Conservation (phyloP, 208 protist genomes). For the Balamuthia mandrillaris region DNA sequence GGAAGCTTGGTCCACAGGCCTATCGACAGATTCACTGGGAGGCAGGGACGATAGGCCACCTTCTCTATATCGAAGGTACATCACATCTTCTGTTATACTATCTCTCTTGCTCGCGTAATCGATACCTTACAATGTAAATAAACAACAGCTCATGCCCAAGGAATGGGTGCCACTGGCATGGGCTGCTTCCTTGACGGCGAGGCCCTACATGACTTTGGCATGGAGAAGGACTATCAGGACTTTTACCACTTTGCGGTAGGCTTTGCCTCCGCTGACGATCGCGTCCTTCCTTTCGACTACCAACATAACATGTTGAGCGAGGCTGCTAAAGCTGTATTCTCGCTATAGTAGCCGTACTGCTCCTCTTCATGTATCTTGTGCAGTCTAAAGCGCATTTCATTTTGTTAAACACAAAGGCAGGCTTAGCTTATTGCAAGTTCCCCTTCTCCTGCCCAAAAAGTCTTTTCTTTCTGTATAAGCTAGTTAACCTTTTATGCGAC, state of each 20-base stretch:
- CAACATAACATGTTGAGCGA: no score
- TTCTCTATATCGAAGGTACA: conserved; percentile 35
- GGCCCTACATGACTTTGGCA: background rate
- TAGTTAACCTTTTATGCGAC: no score
- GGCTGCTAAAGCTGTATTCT: no score
- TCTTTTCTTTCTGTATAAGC: no score
- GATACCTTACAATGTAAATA: background rate
- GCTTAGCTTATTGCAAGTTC: no score
- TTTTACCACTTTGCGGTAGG: conserved; percentile 40
- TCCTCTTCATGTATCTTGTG: no score
- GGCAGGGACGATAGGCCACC: background rate
- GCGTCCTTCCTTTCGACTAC: no score
- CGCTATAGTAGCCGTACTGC: no score
- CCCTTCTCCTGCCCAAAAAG: no score
- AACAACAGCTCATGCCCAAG: conserved; percentile 15
- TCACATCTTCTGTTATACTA: background rate
- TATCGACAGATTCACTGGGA: conserved; percentile 34
- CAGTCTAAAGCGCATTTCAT: no score
- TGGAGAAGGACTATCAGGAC: background rate
- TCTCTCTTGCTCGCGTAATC: background rate
- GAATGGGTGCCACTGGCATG: conserved; percentile 8
- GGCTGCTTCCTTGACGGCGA: conserved; percentile 26
- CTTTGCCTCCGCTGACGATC: no score
- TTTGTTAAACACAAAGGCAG: no score
- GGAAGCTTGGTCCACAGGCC: background rate